phyloP scores from a whole-genome alignment of 2,329 filamentous ascomycete genomes.

The Chaetomium olivaceum region DNA sequence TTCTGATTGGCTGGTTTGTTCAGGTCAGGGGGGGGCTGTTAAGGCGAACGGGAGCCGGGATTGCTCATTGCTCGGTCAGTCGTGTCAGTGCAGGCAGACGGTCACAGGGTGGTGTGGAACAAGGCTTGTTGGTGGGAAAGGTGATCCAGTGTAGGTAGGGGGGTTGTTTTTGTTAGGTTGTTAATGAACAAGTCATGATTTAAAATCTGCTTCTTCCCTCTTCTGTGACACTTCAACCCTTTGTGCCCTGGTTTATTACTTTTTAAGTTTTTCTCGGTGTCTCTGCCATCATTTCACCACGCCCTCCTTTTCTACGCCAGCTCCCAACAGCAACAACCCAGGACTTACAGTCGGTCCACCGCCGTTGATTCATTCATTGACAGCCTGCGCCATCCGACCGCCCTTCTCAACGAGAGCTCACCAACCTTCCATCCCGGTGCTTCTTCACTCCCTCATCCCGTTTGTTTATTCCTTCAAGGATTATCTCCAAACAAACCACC shows the following conservation, averaged over 20 bases:
- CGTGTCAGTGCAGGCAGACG: too few species aligned
- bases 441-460: not conserved
- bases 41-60: not conserved
- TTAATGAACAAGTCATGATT: not conserved
- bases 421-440: not conserved
- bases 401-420: not conserved
- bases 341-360: not conserved
- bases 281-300: not conserved
- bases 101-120: not conserved
- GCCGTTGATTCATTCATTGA: conserved; percentile 11
- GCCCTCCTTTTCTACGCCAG: not conserved
- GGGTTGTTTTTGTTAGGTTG: not conserved
- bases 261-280: not conserved
- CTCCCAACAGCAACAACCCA: not conserved
- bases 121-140: not conserved
- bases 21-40: not conserved
- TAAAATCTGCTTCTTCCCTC: conserved; percentile 12
- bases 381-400: conserved; percentile 6
- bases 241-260: not conserved
- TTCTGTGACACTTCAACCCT: not conserved
- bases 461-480: not conserved
- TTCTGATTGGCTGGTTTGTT: conserved; percentile 27
- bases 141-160: not conserved
- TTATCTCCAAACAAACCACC: conserved; percentile 1
- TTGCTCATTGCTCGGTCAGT: conserved; percentile 1